Evolutionary conservation across 73 alveolate genomes (phyloP), one percentile per base, ranked within the genome.

Genomic region (Urostyla sp.): DNA sequence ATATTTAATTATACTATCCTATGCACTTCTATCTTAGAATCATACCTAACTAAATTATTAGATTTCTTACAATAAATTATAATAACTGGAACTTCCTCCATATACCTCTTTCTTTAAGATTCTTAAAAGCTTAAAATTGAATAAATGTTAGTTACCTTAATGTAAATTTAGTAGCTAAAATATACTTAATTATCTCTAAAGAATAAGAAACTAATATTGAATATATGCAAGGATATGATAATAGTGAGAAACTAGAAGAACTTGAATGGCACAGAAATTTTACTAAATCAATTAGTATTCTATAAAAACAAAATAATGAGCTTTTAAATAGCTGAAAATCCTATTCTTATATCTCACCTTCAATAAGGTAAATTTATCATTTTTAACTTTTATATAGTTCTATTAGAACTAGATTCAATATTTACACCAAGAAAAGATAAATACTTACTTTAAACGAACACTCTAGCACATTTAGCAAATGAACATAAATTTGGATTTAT

Each of bases 401-500:
- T 63, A 21, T 43, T 8, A n/a, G 26, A 21, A 2, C 37, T 63
- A n/a, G 79, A 63, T 63, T 60, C 79, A 13, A 1, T 63, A 8
- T 13, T 63, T 16, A 60, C 43, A 0, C 79, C 79, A 34, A 63
- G 60, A 40, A 63, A 24, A 21, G 79, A 63, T 38, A 63, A 63
- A 63, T 63, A 63, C 44, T 21, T 15, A 38, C 26, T 63, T 2
- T 38, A 63, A 34, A 63, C 79, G 5, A 63, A 63, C 26, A 63
- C 79, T 23, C 31, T 43, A 40, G 32, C 37, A 23, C 50, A 63
- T 38, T 63, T 63, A 24, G 23, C 37, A 40, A 63, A 63, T 40
- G 79, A 63, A 23, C 79, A 63, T 28, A 63, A 63, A 23, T 43
- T 57, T 24, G 44, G 37, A 60, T 63, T 63, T 63, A 63, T 63